Evolutionary conservation across 2,329 filamentous ascomycete species (phyloP), one percentile per base, ranked within the genome.

Genomic region (Coniosporium uncinatum): DNA sequence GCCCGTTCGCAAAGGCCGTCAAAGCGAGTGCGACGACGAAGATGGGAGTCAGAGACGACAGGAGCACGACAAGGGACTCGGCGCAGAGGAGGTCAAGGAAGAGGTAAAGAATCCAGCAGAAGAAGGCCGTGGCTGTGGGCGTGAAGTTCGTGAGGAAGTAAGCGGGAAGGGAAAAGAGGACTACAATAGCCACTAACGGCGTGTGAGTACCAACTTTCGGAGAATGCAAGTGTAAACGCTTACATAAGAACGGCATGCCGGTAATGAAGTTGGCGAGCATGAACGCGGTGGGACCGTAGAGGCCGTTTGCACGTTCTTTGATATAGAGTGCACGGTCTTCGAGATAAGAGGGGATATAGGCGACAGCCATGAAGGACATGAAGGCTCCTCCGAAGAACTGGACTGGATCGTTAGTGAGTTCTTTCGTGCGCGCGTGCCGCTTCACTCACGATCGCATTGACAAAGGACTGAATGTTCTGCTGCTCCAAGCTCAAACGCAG

Each of bases 61-160:
- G 69, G 21, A 94, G 70, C 3, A 94, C 85, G 18, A 94, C 87
- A 1, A 94, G 76, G 1, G 83, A 84, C 62, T 93, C 88, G 17
- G 86, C 88, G 0, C 87, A 87, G 2, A 94, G 63, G 1, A 94
- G 75, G 54, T 94, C 87, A 14, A 94, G 75, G 67, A 90, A 93
- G 4, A 93, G 72, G 13, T 14, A 94, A 66, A 91, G 75, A 2
- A 89, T 73, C 79, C 81, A 93, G 22, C 70, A 81, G 63, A 86
- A 85, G 66, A 93, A 93, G 3, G 81, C 81, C 0, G 59, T 45
- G 0, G 72, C 81, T 0, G 69, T 75, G 2, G 82, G 77, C 2
- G 75, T 76, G 64, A 93, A 89, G 62, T 86, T 85, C 36, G 77
- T 78, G 2, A 93, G 76, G 82, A 83, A 93, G 71, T 93, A 93